Percentiles rank a stretch among this genome's conserved stretches.
Conservation (phyloP, 2,329 filamentous ascomycete genomes). For the Hypoxylon sp. region DNA sequence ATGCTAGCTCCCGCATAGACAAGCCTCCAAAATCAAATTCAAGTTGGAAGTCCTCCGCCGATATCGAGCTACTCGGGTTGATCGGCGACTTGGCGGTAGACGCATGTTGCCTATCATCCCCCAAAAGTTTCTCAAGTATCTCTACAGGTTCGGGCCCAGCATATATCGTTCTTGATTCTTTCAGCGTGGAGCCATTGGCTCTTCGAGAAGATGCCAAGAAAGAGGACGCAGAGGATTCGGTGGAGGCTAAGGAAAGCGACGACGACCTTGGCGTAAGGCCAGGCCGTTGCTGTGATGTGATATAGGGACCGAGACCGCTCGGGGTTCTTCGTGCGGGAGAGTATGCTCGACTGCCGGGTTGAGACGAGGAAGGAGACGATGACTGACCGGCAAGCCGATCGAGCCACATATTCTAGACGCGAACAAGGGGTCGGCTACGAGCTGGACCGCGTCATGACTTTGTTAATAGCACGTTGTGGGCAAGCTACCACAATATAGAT, state of each 20-base stretch:
- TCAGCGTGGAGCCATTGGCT: conserved; percentile 75
- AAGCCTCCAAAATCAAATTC: conserved; percentile 83
- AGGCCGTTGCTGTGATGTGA: conserved; percentile 73
- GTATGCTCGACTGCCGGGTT: conserved; percentile 73
- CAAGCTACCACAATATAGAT: conserved; percentile 10
- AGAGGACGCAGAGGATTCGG: conserved; percentile 79
- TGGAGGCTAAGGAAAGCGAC: conserved; percentile 83
- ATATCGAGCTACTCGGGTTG: conserved; percentile 48
- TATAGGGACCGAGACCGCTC: conserved; percentile 74
- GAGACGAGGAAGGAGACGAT: conserved; percentile 65
- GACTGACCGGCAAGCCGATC: conserved; percentile 84
- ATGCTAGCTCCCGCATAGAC: conserved; percentile 78
- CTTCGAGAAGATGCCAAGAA: conserved; percentile 73
- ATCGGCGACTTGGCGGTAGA: conserved; percentile 21
- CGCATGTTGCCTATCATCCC: conserved; percentile 37
- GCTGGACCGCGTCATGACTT: conserved; percentile 36
- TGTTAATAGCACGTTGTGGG: conserved; percentile 10
- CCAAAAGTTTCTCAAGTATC: conserved; percentile 68
- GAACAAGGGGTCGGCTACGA: conserved; percentile 36
- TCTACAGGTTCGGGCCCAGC: conserved; percentile 76
- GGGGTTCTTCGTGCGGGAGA: conserved; percentile 78
- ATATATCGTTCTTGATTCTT: conserved; percentile 64
- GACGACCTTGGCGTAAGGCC: conserved; percentile 73
- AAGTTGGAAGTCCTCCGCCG: conserved; percentile 67
- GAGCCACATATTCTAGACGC: conserved; percentile 77